Evolutionary conservation across 176 grass and related monocot genomes (phyloP).

Genomic region (Bonia amplexicaulis): DNA sequence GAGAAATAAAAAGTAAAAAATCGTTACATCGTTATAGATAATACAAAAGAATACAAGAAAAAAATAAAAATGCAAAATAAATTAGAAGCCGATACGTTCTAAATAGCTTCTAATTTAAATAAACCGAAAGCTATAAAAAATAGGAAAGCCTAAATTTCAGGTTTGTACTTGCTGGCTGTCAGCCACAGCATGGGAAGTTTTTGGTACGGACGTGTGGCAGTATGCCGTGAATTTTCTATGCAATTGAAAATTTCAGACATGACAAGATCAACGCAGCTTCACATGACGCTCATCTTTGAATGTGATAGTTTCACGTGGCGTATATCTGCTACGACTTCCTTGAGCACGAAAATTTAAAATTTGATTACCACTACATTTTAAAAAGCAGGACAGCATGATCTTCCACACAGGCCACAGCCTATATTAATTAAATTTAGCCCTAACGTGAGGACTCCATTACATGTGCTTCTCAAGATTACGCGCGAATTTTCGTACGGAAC

Average conservation of each 20-base stretch:
- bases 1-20: no score
- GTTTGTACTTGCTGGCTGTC: background rate
- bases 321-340: background rate
- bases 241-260: constrained; percentile 16
- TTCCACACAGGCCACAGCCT: background rate
- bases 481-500: background rate
- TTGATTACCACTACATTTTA: background rate
- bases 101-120: no score
- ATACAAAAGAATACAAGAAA: no score
- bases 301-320: background rate
- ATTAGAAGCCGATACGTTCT: accelerated
- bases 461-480: background rate
- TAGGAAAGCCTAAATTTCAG: no score
- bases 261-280: background rate
- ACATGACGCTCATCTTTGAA: background rate
- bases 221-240: background rate
- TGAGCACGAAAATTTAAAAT: background rate
- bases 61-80: no score
- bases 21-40: accelerated
- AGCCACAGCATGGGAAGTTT: background rate
- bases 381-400: background rate
- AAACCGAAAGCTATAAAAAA: no score
- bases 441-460: background rate
- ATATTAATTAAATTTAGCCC: no score
- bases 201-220: background rate